These are phyloP conservation scores for Hypoxylon sp. DNA, from an alignment of 2,329 filamentous ascomycete species.

Conservation along the genomic window DNA sequence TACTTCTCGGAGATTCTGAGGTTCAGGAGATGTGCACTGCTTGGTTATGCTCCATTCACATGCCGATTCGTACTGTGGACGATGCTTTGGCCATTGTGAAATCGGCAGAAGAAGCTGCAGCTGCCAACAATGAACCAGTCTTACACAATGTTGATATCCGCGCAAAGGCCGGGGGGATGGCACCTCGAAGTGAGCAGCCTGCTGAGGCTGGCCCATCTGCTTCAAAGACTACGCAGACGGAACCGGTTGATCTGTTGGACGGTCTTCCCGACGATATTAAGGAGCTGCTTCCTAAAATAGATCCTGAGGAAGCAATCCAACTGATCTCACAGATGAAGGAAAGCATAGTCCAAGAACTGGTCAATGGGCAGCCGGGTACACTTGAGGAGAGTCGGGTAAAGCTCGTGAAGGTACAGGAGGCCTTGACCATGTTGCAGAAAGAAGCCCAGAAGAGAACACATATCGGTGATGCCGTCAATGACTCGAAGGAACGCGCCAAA, in stretches of 20 bases:
- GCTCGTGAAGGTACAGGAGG: background rate
- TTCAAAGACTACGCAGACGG: background rate
- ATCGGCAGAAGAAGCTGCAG: background rate
- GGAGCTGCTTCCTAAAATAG: background rate
- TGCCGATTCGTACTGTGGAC: constrained; percentile 31
- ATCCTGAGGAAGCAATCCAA: background rate
- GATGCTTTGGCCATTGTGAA: background rate
- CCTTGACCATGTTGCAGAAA: background rate
- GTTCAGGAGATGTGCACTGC: constrained; percentile 32
- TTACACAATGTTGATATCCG: background rate
- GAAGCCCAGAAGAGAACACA: background rate
- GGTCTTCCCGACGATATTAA: background rate
- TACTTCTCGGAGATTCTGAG: constrained; percentile 42
- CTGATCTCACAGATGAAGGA: background rate
- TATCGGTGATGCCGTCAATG: background rate
- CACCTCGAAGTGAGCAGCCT: background rate
- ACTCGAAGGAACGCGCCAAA: background rate
- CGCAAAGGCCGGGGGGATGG: background rate
- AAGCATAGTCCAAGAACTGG: background rate
- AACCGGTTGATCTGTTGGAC: background rate
- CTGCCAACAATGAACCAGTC: background rate
- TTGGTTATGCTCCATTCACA: constrained; percentile 46
- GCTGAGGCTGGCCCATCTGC: background rate
- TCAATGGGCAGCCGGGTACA: background rate
- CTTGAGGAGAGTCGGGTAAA: background rate